Conservation (phyloP, 306 rosid genomes). For the Styphnolobium japonicum region DNA sequence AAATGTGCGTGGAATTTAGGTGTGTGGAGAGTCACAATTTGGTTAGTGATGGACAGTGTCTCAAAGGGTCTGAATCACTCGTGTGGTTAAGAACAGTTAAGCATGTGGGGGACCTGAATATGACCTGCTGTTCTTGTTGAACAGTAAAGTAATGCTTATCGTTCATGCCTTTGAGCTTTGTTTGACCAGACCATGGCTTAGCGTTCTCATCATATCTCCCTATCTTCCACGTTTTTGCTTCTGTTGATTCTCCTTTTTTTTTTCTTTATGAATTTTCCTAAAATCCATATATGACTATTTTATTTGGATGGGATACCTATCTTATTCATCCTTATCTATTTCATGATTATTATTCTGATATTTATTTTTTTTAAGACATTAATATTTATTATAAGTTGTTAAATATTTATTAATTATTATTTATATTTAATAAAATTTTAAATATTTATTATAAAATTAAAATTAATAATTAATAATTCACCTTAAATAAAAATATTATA, state of each 20-base stretch:
- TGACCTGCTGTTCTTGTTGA: constrained; percentile 19
- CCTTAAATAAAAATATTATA: too few species aligned
- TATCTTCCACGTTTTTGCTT: constrained; percentile 32
- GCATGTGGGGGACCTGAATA: constrained; percentile 40
- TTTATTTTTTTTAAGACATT: too few species aligned
- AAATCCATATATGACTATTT: background rate
- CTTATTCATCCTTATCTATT: constrained; percentile 36
- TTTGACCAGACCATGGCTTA: background rate
- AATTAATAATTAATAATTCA: too few species aligned
- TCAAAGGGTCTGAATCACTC: constrained; percentile 39
- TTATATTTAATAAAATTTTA: too few species aligned
- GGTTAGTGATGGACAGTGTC: constrained; percentile 1
- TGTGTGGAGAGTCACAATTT: constrained; percentile 12
- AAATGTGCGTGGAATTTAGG: constrained; percentile 15
- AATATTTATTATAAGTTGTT: too few species aligned
- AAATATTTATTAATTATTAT: too few species aligned
- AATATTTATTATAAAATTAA: too few species aligned
- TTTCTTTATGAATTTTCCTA: background rate
- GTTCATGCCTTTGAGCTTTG: constrained; percentile 10
- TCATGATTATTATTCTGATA: background rate
- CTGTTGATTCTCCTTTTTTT: background rate
- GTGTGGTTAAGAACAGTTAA: constrained; percentile 33
- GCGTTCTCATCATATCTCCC: background rate
- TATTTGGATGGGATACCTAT: constrained; percentile 4
- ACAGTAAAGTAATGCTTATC: constrained; percentile 2